Evolutionary conservation across 257 asterid species (phyloP).

Genomic region (Verbena officinalis): DNA sequence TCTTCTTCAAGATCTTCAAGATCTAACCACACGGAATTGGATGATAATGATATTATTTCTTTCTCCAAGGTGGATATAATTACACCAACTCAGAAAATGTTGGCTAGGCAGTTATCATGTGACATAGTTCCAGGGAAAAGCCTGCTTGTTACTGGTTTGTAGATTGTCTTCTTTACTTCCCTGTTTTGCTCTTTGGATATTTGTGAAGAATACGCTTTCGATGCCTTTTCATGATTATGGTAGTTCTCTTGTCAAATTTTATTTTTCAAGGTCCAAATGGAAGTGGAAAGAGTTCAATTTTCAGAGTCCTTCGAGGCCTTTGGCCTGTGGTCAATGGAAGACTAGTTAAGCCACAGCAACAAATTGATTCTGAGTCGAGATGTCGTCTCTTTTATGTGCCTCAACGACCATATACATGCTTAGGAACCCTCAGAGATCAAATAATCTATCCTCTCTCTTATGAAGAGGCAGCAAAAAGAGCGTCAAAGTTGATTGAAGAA

Average conservation of each 20-base stretch:
- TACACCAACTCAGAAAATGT: slow-evolving; percentile 81
- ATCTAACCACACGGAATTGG: slow-evolving; percentile 40
- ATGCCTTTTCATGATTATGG: background rate
- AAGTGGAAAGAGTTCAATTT: slow-evolving; percentile 97
- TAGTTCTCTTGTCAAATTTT: background rate
- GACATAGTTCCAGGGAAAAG: slow-evolving; percentile 84
- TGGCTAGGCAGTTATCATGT: slow-evolving; percentile 84
- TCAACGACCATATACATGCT: slow-evolving; percentile 96
- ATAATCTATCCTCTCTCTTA: slow-evolving; percentile 88
- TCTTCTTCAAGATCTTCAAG: slow-evolving; percentile 38
- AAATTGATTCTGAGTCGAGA: slow-evolving; percentile 47
- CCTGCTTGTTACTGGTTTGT: slow-evolving; percentile 96
- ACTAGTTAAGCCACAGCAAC: slow-evolving; percentile 64
- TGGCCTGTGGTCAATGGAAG: slow-evolving; percentile 95
- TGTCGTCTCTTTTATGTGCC: slow-evolving; percentile 86
- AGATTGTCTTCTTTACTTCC: slow-evolving; percentile 26
- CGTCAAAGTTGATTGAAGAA: slow-evolving; percentile 40
- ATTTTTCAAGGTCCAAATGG: slow-evolving; percentile 91
- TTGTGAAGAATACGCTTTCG: too few species aligned
- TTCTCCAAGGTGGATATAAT: slow-evolving; percentile 86
- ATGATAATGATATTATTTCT: slow-evolving; percentile 64
- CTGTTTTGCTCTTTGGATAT: too few species aligned
- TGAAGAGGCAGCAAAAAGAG: slow-evolving; percentile 79
- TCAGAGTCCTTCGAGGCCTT: slow-evolving; percentile 94
- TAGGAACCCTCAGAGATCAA: slow-evolving; percentile 98